Conservation (phyloP, 2,329 filamentous ascomycete genomes). For the Celoporthe dispersa region DNA sequence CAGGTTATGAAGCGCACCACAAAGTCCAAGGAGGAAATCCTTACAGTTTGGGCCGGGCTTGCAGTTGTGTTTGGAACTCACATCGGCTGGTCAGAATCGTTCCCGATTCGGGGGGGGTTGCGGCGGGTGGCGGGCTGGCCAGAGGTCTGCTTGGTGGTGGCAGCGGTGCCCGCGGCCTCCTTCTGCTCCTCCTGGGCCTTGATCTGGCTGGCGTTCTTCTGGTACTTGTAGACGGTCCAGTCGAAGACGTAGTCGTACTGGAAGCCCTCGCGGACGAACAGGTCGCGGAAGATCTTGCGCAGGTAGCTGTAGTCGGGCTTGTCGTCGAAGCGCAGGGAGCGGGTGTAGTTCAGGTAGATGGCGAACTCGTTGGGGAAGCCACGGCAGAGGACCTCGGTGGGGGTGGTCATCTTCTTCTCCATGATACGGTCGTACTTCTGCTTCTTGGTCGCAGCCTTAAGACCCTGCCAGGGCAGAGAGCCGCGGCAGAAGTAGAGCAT, state of each 20-base stretch:
- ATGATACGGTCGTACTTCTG: conserved; percentile 99
- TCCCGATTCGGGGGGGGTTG: conserved; percentile 74
- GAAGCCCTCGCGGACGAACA: conserved; percentile 98
- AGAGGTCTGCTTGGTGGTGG: conserved; percentile 61
- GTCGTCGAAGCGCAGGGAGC: conserved; percentile 97
- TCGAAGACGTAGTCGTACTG: conserved; percentile 99
- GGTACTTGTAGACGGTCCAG: conserved; percentile 99
- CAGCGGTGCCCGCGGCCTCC: conserved; percentile 64
- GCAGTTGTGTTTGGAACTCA: conserved; percentile 69
- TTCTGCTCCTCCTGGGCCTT: conserved; percentile 81
- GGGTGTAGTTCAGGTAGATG: conserved; percentile 99
- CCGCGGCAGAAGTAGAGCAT: conserved; percentile 99
- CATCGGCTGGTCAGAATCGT: conserved; percentile 48
- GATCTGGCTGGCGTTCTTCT: conserved; percentile 97
- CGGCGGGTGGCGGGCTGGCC: conserved; percentile 71
- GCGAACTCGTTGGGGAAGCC: conserved; percentile 99
- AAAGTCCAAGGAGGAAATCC: conserved; percentile 83
- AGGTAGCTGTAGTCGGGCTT: conserved; percentile 99
- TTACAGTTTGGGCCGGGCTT: conserved; percentile 71
- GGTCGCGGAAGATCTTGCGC: conserved; percentile 99
- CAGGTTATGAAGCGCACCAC: conserved; percentile 74
- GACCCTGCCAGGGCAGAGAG: conserved; percentile 96
- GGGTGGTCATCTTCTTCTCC: conserved; percentile 99
- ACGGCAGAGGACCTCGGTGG: conserved; percentile 96
- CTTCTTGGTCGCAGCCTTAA: conserved; percentile 99